Percentiles rank a stretch among this genome's conserved stretches.
These are phyloP conservation scores for Penicillium angulare DNA, from an alignment of 495 filamentous ascomycete genomes.

Conservation along the genomic window DNA sequence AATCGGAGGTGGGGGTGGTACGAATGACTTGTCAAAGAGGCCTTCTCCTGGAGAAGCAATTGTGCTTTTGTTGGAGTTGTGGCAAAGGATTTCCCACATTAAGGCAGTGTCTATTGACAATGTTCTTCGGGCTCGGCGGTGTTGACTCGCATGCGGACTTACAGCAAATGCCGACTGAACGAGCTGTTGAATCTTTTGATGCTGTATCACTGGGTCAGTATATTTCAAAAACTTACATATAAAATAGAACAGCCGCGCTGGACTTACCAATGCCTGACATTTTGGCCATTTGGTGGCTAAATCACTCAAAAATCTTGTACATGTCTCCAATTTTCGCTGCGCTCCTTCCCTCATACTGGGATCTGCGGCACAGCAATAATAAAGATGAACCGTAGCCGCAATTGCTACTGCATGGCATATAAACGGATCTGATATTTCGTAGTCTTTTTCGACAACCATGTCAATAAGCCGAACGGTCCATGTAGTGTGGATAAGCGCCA, in stretches of 20 bases:
- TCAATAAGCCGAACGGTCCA: slow-evolving; percentile 46
- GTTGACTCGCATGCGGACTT: slow-evolving; percentile 27
- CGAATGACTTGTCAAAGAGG: slow-evolving; percentile 30
- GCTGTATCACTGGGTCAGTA: slow-evolving; percentile 14
- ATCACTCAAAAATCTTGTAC: slow-evolving; percentile 30
- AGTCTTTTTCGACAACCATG: slow-evolving; percentile 40
- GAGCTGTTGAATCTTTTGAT: slow-evolving; percentile 34
- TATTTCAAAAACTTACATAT: too few relatives aligned
- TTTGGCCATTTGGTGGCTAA: slow-evolving; percentile 33
- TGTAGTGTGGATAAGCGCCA: slow-evolving; percentile 42
- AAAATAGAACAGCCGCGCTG: too few relatives aligned
- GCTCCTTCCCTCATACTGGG: slow-evolving; percentile 37
- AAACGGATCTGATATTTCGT: slow-evolving; percentile 40
- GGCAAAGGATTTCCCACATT: slow-evolving; percentile 47
- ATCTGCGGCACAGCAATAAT: slow-evolving; percentile 43
- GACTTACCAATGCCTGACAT: slow-evolving; percentile 31
- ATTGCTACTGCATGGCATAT: slow-evolving; percentile 40
- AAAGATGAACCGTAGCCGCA: slow-evolving; percentile 41
- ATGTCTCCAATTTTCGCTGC: slow-evolving; percentile 36
- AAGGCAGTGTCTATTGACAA: slow-evolving; percentile 38
- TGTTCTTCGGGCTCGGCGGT: slow-evolving; percentile 35
- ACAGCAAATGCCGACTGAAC: slow-evolving; percentile 35
- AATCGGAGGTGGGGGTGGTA: slow-evolving; percentile 7
- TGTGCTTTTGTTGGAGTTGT: slow-evolving; percentile 21
- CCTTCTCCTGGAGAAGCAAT: slow-evolving; percentile 15